phyloP scores from a whole-genome alignment of 163 green algal genomes.

The Scenedesmus sp. region DNA sequence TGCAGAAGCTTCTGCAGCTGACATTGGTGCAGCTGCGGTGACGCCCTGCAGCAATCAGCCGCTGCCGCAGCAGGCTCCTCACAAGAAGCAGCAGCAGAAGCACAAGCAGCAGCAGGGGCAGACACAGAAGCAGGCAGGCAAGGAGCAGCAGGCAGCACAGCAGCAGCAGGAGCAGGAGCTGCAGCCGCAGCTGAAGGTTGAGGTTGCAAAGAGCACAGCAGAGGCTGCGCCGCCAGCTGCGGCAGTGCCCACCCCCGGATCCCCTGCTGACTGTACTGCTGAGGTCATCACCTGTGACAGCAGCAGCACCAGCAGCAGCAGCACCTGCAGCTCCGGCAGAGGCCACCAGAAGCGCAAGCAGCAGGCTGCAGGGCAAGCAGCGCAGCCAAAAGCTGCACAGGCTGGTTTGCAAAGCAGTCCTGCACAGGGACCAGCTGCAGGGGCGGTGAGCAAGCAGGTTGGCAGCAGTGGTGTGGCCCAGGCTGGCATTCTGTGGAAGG shows the following conservation, averaged over 20 bases:
- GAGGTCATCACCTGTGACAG: not conserved
- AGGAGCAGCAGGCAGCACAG: not conserved
- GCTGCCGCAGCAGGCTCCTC: not conserved
- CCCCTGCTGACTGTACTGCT: slow-evolving; percentile 6
- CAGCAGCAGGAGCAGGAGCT: slow-evolving; percentile 15
- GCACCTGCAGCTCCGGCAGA: not conserved
- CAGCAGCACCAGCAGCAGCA: not conserved
- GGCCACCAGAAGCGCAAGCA: not conserved
- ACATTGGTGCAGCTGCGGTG: not conserved
- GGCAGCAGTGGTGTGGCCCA: not conserved
- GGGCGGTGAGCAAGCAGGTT: not conserved
- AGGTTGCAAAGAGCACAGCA: not conserved
- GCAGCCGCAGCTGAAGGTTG: slow-evolving; percentile 29
- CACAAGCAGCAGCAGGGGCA: not conserved
- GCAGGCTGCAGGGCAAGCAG: not conserved
- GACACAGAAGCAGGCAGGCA: not conserved
- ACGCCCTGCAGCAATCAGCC: not conserved
- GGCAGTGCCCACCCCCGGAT: not conserved
- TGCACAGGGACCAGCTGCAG: not conserved
- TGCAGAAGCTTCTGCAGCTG: not conserved
- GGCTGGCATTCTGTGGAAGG: not conserved
- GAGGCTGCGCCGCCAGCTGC: not conserved
- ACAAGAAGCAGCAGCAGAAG: not conserved
- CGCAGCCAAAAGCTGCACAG: not conserved
- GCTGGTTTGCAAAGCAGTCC: not conserved